Evolutionary conservation across 768 basidiomycete species (phyloP), one percentile per base, ranked within the genome.

Genomic region (Termitomyces sp.): DNA sequence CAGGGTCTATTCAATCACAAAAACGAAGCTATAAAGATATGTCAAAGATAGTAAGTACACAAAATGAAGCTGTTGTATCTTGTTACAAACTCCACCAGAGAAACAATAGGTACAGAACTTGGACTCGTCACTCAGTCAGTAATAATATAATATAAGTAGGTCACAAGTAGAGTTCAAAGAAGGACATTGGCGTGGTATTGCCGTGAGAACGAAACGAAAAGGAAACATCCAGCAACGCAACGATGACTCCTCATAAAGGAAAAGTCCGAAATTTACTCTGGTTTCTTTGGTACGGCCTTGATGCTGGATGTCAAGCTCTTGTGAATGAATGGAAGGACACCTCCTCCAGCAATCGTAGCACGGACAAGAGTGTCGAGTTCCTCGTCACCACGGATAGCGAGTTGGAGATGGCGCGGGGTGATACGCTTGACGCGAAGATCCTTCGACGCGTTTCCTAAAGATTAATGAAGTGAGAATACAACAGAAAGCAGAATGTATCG

Each of bases 371-470:
- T 90, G 72, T 98, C 96, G n/a, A 98, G 88, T 71, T 98, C 96
- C 74, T 97, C 95, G 74, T 98, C 96, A 38, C 96, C 96, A 63
- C 95, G 90, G 65, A 98, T 98, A 32, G 96, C 96, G 33, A 97
- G 86, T 74, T 97, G 96, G 65, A 98, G 75, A 77, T 98, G 96
- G 67, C 96, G 89, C 18, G 96, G 96, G 0, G 94, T 96, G 72
- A 98, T 96, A 74, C 96, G 93, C 75, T 97, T 98, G 51, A 96
- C 94, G 54, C 91, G 86, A n/a, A 97, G 84, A 78, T 98, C 96
- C 71, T 97, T 96, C 2, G 95, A 96, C 33, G 96, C 96, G 73
- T 98, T 98, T 24, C 96, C 95, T 96, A 45, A 15, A 28, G 4
- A 38, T 20, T 12, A 15, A 22, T 44, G 11, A 57, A 48, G 11